Percentiles rank a stretch among this genome's conserved stretches.
Evolutionary conservation across 495 filamentous ascomycete genomes (phyloP).

Genomic region (Daldinia concentrica): DNA sequence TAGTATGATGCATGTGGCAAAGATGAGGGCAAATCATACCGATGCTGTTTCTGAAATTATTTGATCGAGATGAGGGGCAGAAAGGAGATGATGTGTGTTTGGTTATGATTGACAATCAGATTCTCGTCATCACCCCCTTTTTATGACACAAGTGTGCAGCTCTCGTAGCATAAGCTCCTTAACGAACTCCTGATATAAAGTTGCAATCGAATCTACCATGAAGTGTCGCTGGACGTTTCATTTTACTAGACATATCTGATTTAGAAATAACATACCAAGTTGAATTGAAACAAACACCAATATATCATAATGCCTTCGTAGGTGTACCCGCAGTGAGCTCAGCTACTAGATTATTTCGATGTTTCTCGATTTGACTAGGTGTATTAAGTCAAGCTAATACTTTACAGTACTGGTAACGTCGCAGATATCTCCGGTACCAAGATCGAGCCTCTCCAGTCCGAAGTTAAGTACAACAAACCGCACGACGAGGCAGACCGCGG

Average conservation of each 20-base stretch:
- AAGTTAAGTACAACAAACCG: constrained; percentile 17
- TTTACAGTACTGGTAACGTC: constrained; percentile 10
- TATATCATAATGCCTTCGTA: constrained; percentile 29
- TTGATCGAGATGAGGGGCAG: neutral
- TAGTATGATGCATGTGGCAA: neutral
- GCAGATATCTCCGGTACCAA: constrained; percentile 24
- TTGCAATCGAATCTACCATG: neutral
- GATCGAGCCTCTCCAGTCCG: constrained; percentile 25
- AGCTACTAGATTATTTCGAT: no score
- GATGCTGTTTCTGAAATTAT: neutral
- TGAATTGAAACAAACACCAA: neutral
- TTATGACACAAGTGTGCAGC: constrained; percentile 24
- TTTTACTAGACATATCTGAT: neutral
- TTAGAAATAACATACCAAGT: neutral
- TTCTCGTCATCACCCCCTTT: constrained; percentile 18
- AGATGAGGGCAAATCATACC: neutral
- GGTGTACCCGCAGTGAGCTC: neutral
- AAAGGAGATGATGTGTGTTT: constrained; percentile 10
- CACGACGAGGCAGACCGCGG: constrained; percentile 13
- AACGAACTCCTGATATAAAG: constrained; percentile 1
- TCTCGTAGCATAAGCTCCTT: neutral
- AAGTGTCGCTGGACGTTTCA: neutral
- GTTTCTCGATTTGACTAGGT: neutral
- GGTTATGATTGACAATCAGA: constrained; percentile 18
- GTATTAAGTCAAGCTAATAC: neutral